These are phyloP conservation scores for Samsoniella hepiali DNA, from an alignment of 2,329 filamentous ascomycete species.

Conservation along the genomic window DNA sequence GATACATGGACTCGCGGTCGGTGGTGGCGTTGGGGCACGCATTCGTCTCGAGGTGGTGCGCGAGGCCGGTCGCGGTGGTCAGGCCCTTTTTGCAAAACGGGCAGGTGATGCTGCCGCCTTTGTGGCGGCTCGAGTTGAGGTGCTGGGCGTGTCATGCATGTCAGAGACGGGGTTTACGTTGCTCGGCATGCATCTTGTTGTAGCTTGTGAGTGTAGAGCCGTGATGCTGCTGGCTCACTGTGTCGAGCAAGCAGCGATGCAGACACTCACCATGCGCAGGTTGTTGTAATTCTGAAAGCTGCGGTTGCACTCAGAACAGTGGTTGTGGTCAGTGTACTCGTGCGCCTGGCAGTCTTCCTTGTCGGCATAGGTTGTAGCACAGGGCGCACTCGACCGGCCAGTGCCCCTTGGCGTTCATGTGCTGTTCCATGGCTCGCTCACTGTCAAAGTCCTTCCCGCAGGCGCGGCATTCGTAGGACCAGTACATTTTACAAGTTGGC, in stretches of 20 bases:
- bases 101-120: constrained; percentile 43
- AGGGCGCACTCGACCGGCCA: constrained; percentile 28
- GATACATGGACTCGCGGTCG: constrained; percentile 47
- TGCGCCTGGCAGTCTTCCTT: constrained; percentile 25
- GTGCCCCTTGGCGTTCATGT: constrained; percentile 32
- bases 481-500: background rate
- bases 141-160: constrained; percentile 40
- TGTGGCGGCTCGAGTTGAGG: constrained; percentile 50
- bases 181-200: no score
- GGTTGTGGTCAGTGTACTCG: constrained; percentile 29
- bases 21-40: constrained; percentile 47
- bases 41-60: constrained; percentile 55
- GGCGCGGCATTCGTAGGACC: constrained; percentile 27
- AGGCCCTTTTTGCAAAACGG: constrained; percentile 50
- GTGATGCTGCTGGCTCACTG: no score
- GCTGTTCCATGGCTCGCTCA: constrained; percentile 24
- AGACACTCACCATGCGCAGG: constrained; percentile 30
- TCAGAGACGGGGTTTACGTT: background rate
- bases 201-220: no score
- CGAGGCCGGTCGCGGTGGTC: constrained; percentile 44
- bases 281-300: constrained; percentile 31
- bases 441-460: constrained; percentile 27
- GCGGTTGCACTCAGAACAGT: constrained; percentile 34
- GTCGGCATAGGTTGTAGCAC: constrained; percentile 26
- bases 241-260: background rate